Percentiles rank a stretch among this genome's conserved stretches.
Conservation (phyloP, 2,329 filamentous ascomycete genomes). For the Beauveria asiatica region DNA sequence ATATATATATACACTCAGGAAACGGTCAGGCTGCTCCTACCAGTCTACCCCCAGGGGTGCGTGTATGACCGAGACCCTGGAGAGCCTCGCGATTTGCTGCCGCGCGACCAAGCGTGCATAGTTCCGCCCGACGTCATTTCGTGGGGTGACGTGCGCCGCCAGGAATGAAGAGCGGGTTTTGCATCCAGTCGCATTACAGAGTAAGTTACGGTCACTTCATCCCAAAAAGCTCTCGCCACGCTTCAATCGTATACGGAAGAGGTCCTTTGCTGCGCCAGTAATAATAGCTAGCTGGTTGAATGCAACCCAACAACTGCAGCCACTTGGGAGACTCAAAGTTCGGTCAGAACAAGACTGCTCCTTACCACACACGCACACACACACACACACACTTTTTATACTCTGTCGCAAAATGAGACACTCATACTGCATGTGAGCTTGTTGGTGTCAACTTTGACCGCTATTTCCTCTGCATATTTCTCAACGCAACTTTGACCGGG, state of each 20-base stretch:
- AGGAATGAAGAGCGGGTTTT: background rate
- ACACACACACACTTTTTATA: background rate
- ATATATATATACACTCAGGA: too few species aligned
- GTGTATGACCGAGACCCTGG: background rate
- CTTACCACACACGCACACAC: background rate
- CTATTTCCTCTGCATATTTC: background rate
- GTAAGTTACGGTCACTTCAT: background rate
- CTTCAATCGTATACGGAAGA: background rate
- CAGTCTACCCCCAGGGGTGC: background rate
- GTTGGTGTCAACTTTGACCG: slow-evolving; percentile 1
- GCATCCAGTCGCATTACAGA: background rate
- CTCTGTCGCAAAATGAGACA: slow-evolving; percentile 1
- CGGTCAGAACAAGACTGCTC: background rate
- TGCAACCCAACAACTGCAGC: background rate
- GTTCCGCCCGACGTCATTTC: background rate
- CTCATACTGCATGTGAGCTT: background rate
- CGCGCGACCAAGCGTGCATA: background rate
- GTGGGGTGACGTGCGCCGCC: background rate
- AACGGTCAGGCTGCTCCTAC: background rate
- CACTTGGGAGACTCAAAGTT: background rate
- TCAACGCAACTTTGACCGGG: background rate
- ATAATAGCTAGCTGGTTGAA: background rate
- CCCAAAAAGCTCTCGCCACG: background rate
- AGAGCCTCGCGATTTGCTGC: background rate
- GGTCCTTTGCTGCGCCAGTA: too few species aligned